Conservation (phyloP, 306 rosid genomes). For the cucumber (Cucumis sativus) region Cucumber_9930_V3 NC_026661.2:18996001-18996500, state of each 20-base stretch:
- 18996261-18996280: conserved; percentile 24
- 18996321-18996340: conserved; percentile 6
- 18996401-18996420: conserved; percentile 30
- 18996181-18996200: conserved; percentile 13
- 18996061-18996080: not conserved
- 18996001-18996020: not conserved
- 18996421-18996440: conserved; percentile 48
- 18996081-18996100: not conserved
- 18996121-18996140: not conserved
- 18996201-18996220: conserved; percentile 6
- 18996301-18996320: conserved; percentile 24
- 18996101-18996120: not conserved
- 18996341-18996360: conserved; percentile 46
- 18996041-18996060: not conserved
- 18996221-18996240: conserved; percentile 3
- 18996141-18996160: not conserved
- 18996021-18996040: too few species aligned
- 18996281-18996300: conserved; percentile 19
- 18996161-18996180: not conserved
- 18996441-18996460: conserved; percentile 74
- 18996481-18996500: conserved; percentile 52
- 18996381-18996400: conserved; percentile 48
- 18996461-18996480: conserved; percentile 67
- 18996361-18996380: conserved; percentile 30
- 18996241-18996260: conserved; percentile 26